These are phyloP conservation scores for Euphorbia celastroides DNA, from an alignment of 441 rosid genomes.

Conservation along the genomic window DNA sequence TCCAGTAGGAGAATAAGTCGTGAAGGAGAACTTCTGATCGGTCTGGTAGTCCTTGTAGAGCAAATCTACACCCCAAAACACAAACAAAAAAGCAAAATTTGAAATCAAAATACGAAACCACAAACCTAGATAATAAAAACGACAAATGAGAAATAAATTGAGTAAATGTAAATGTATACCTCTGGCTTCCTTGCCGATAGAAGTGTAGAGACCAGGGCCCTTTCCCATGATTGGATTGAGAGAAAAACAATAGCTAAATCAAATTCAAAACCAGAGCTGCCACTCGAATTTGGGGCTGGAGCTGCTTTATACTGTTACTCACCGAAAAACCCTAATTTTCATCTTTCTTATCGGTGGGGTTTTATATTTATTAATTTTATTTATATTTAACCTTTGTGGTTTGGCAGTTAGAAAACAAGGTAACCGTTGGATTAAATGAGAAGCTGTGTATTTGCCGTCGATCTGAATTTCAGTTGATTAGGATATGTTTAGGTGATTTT, in stretches of 20 bases:
- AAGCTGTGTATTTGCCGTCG: background rate
- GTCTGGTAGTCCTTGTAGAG: slow-evolving; percentile 87
- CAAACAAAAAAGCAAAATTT: background rate
- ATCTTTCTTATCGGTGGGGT: slow-evolving; percentile 10
- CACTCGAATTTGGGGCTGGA: background rate
- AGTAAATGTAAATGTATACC: slow-evolving; percentile 28
- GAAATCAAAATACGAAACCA: background rate
- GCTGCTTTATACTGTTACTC: slow-evolving; percentile 1
- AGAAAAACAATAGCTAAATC: background rate
- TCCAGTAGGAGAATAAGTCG: slow-evolving; percentile 73
- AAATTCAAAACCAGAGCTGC: background rate
- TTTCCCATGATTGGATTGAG: slow-evolving; percentile 47
- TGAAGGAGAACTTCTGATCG: slow-evolving; percentile 76
- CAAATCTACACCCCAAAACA: slow-evolving; percentile 45
- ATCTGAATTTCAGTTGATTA: too few species aligned
- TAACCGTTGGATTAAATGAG: slow-evolving; percentile 5
- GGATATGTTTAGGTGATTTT: background rate
- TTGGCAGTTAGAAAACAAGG: background rate
- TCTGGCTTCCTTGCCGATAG: slow-evolving; percentile 75
- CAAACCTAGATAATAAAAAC: background rate
- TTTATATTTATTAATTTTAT: background rate
- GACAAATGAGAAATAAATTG: background rate
- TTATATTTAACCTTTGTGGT: background rate
- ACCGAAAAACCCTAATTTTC: slow-evolving; percentile 37
- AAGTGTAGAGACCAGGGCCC: slow-evolving; percentile 83